These are phyloP conservation scores for Epichloe glyceriae DNA, from an alignment of 2,329 filamentous ascomycete species.

Conservation along the genomic window DNA sequence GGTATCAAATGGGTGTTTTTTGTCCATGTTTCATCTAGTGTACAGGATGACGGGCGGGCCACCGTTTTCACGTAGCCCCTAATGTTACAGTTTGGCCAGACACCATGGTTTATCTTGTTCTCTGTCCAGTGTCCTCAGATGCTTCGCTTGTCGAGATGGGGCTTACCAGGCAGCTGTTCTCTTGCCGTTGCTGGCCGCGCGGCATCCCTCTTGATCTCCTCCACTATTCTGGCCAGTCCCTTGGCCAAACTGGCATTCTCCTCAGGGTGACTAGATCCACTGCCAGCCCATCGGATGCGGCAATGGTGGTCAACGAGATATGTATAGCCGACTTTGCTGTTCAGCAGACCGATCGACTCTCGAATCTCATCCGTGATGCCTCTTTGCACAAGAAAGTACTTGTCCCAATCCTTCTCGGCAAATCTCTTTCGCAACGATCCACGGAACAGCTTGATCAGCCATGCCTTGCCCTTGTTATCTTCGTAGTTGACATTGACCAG, in stretches of 20 bases:
- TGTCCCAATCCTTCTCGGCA: slow-evolving; percentile 39
- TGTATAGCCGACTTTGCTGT: slow-evolving; percentile 85
- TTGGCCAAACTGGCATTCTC: slow-evolving; percentile 56
- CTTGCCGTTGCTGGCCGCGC: slow-evolving; percentile 20
- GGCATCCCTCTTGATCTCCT: slow-evolving; percentile 36
- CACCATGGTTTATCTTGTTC: background rate
- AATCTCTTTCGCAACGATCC: slow-evolving; percentile 37
- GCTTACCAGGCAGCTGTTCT: slow-evolving; percentile 20
- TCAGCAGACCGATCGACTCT: slow-evolving; percentile 58
- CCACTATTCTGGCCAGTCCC: slow-evolving; percentile 48
- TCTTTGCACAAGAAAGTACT: slow-evolving; percentile 48
- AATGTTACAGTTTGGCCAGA: background rate
- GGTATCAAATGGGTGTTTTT: slow-evolving; percentile 20
- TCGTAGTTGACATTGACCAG: slow-evolving; percentile 81
- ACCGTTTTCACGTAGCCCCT: background rate
- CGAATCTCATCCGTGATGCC: slow-evolving; percentile 48
- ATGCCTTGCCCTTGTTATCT: slow-evolving; percentile 57
- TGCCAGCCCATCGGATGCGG: slow-evolving; percentile 88
- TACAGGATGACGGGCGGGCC: slow-evolving; percentile 14
- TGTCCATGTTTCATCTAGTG: slow-evolving; percentile 8
- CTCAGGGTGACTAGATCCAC: slow-evolving; percentile 50
- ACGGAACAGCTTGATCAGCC: slow-evolving; percentile 44
- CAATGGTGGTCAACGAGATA: slow-evolving; percentile 82
- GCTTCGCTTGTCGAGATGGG: slow-evolving; percentile 17
- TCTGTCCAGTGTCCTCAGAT: background rate